Percentiles rank a stretch among this genome's conserved stretches.
phyloP scores from a whole-genome alignment of 768 basidiomycete species.

The Serendipita vermifera region DNA sequence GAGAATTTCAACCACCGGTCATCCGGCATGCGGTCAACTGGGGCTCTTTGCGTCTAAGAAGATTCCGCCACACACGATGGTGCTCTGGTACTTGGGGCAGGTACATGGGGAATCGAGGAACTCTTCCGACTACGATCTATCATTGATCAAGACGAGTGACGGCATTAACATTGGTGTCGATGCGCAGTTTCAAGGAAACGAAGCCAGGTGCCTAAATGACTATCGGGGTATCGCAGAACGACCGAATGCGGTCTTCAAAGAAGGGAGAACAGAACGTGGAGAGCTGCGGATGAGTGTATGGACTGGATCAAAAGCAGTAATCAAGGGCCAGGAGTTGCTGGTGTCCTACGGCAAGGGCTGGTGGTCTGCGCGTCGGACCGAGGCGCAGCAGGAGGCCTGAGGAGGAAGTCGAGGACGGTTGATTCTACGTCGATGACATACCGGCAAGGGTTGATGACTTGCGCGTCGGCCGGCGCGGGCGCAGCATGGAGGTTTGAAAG shows the following conservation, averaged over 20 bases:
- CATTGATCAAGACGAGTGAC: conserved; percentile 35
- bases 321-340: conserved; percentile 71
- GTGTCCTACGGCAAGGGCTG: conserved; percentile 82
- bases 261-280: conserved; percentile 38
- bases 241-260: conserved; percentile 61
- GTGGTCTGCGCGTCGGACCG: conserved; percentile 50
- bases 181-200: conserved; percentile 64
- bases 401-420: too few relatives aligned
- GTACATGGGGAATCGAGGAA: conserved; percentile 66
- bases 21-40: conserved; percentile 67
- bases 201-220: conserved; percentile 83
- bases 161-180: conserved; percentile 55
- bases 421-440: too few relatives aligned
- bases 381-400: too few relatives aligned
- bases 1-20: conserved; percentile 20
- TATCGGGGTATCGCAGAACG: conserved; percentile 61
- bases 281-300: conserved; percentile 70
- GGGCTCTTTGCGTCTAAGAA: conserved; percentile 71
- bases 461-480: too few relatives aligned
- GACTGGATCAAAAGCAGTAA: conserved; percentile 45
- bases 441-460: too few relatives aligned
- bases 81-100: conserved; percentile 74
- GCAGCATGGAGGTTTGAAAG: too few relatives aligned
- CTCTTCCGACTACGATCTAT: conserved; percentile 78
- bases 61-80: conserved; percentile 49